Conservation (phyloP, 1,284 basidiomycete species). For the Cryptococcus neoformans region DNA sequence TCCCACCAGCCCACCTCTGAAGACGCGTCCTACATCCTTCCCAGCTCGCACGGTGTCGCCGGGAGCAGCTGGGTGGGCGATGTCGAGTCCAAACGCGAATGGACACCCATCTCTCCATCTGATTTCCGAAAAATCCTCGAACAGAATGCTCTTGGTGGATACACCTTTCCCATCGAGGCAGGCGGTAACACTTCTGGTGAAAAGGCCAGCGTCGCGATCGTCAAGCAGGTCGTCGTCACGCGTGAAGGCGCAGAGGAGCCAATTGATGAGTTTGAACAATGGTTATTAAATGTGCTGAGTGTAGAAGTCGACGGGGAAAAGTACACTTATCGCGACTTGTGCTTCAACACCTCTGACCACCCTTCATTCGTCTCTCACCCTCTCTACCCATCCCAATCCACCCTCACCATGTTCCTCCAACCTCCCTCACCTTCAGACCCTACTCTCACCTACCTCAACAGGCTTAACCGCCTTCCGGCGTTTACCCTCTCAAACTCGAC, state of each 20-base stretch:
- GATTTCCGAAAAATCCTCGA: constrained; percentile 40
- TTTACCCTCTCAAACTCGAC: constrained; percentile 27
- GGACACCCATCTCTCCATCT: constrained; percentile 29
- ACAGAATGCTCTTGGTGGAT: constrained; percentile 39
- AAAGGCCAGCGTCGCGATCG: constrained; percentile 37
- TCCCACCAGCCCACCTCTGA: constrained; percentile 26
- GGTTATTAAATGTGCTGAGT: constrained; percentile 37
- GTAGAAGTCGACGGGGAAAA: constrained; percentile 32
- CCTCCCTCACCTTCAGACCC: constrained; percentile 52
- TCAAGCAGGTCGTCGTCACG: constrained; percentile 47
- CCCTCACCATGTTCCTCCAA: constrained; percentile 37
- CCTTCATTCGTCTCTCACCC: constrained; percentile 33
- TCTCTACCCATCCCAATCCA: constrained; percentile 35
- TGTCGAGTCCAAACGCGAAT: constrained; percentile 23
- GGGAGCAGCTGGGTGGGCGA: constrained; percentile 9
- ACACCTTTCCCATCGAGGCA: constrained; percentile 26
- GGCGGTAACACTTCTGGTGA: constrained; percentile 42
- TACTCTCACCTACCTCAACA: constrained; percentile 58
- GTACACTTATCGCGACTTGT: constrained; percentile 42
- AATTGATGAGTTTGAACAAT: constrained; percentile 36
- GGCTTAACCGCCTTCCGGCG: constrained; percentile 50
- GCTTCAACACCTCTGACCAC: constrained; percentile 25
- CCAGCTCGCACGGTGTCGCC: constrained; percentile 11
- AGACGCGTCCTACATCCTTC: constrained; percentile 19
- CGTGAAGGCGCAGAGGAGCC: constrained; percentile 8